Percentiles rank a stretch among this genome's conserved stretches.
Conservation (phyloP, 176 grass and related monocot species). For the Ensete glaucum region DNA sequence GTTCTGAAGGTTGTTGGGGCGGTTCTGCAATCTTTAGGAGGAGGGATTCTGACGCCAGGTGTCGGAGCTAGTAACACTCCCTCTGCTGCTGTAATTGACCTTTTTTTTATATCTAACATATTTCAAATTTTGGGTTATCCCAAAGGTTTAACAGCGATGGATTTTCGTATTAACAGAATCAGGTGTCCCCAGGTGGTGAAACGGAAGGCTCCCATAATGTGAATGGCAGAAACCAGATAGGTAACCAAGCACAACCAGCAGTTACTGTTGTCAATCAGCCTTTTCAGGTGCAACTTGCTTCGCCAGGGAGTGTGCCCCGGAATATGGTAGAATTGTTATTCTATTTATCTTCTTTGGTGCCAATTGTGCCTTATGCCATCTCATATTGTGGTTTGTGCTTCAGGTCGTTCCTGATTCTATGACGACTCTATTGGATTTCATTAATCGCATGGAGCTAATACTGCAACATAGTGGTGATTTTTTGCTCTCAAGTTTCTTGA, state of each 20-base stretch:
- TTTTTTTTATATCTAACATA: constrained; percentile 14
- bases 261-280: constrained; percentile 63
- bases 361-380: constrained; percentile 1
- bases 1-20: constrained; percentile 57
- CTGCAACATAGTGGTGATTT: constrained; percentile 62
- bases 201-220: constrained; percentile 48
- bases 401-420: constrained; percentile 88
- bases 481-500: neutral
- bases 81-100: constrained; percentile 27
- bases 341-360: constrained; percentile 3
- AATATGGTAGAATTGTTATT: constrained; percentile 32
- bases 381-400: constrained; percentile 15
- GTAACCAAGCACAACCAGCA: constrained; percentile 43
- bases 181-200: constrained; percentile 39
- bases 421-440: constrained; percentile 59
- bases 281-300: constrained; percentile 57
- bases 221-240: constrained; percentile 39
- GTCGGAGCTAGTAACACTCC: constrained; percentile 36
- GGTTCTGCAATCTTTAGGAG: constrained; percentile 59
- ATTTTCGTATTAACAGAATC: constrained; percentile 24
- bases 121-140: neutral
- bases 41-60: constrained; percentile 34
- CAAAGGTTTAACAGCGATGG: neutral
- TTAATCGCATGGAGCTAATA: constrained; percentile 54
- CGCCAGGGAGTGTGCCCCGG: constrained; percentile 28